These are phyloP conservation scores for Phaeosphaeriaceae sp. DNA, from an alignment of 2,329 filamentous ascomycete genomes.

Conservation along the genomic window DNA sequence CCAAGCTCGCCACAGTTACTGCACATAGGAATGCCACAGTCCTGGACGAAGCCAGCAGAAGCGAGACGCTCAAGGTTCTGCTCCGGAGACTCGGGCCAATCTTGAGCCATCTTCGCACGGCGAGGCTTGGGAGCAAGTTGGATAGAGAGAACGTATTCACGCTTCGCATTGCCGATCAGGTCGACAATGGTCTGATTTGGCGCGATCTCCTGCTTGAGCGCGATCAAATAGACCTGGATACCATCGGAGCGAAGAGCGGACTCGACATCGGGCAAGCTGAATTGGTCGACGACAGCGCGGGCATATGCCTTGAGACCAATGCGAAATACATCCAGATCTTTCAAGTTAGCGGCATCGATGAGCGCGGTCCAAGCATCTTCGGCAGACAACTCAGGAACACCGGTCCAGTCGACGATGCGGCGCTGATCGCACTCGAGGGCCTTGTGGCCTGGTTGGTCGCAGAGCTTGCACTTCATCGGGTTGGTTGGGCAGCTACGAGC, in stretches of 20 bases:
- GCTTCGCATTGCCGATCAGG: slow-evolving; percentile 64
- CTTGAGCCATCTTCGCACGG: slow-evolving; percentile 57
- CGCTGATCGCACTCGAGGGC: slow-evolving; percentile 57
- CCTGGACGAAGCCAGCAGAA: slow-evolving; percentile 70
- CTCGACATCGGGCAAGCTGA: slow-evolving; percentile 59
- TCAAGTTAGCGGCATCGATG: slow-evolving; percentile 56
- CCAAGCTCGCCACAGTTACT: slow-evolving; percentile 70
- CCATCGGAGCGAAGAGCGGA: slow-evolving; percentile 57
- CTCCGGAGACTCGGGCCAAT: slow-evolving; percentile 65
- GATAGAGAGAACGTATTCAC: slow-evolving; percentile 69
- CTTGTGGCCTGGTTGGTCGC: slow-evolving; percentile 57
- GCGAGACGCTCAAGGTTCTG: slow-evolving; percentile 70
- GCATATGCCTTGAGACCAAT: slow-evolving; percentile 57
- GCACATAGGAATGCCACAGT: slow-evolving; percentile 67
- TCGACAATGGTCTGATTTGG: slow-evolving; percentile 59
- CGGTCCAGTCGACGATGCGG: slow-evolving; percentile 42
- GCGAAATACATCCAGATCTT: slow-evolving; percentile 60
- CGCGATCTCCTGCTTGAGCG: slow-evolving; percentile 53
- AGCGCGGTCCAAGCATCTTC: slow-evolving; percentile 60
- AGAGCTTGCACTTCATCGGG: slow-evolving; percentile 62
- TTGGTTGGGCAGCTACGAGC: slow-evolving; percentile 69
- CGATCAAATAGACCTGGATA: slow-evolving; percentile 60
- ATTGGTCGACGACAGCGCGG: slow-evolving; percentile 46
- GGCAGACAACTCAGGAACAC: slow-evolving; percentile 55
- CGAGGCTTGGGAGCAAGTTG: slow-evolving; percentile 67